Base-by-base conservation (phyloP, 1,139 yeast genomes). In the Nakaseomyces sp. region DNA sequence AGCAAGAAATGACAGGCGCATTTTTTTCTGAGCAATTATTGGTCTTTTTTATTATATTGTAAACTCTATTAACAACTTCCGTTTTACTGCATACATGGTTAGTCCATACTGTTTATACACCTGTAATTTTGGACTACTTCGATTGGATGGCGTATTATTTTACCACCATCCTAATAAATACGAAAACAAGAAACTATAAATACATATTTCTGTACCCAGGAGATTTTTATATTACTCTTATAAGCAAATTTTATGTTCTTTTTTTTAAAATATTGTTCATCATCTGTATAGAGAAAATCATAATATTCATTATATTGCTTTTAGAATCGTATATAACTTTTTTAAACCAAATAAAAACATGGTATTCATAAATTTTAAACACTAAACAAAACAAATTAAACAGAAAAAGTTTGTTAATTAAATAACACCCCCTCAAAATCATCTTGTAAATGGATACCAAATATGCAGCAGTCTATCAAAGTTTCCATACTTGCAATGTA, bases 1-100 rank as follows among this genome's bases (percentile, higher is more conserved):
- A 35, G 38, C 28, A 35, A 35, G 18, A 35, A 35, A 15, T 35
- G 38, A 35, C 36, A 18, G 36, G 36, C 15, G 20, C 36, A 32
- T 32, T 32, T 32, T 13, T 26, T 5, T n/a, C 5, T 3, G 29
- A n/a, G n/a, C n/a, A n/a, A n/a, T 12, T n/a, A 22, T 9, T 22
- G 9, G 9, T 22, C 24, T 7, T 22, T 22, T 22, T 22, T 22
- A 9, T 7, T 22, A 22, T 6, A 22, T 7, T 22, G 3, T 22
- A 7, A 9, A 7, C 24, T 30, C 15, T 13, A 30, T 30, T 18
- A 13, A n/a, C 8, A 12, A 7, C 29, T 26, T n/a, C 6, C 5
- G n/a, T 26, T 10, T 26, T 9, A 26, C 5, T 26, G 13, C 29
- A 26, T 26, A n/a, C 12, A 12, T 9, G 5, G 8, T n/a, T 12